Conservation (phyloP, 2,329 filamentous ascomycete genomes). For the Penicillium sp. region DNA sequence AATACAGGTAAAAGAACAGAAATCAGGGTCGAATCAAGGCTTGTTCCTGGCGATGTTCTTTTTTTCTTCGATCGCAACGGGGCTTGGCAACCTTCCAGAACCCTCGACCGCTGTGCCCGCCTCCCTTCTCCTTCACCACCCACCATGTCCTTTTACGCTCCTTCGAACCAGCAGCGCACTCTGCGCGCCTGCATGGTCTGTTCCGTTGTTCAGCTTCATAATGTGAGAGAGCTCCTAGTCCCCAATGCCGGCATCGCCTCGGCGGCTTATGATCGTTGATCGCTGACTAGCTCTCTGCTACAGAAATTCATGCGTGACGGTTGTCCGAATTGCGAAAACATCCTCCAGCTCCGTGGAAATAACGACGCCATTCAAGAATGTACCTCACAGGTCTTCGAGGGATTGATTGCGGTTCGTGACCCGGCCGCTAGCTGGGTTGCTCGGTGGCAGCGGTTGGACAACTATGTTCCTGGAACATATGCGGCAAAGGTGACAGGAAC, state of each 20-base stretch:
- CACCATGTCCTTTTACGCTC: conserved; percentile 61
- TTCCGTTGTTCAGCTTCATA: conserved; percentile 83
- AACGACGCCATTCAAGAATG: conserved; percentile 83
- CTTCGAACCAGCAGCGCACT: conserved; percentile 74
- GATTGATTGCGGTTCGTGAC: conserved; percentile 79
- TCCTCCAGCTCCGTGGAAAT: conserved; percentile 77
- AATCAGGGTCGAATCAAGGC: conserved; percentile 1
- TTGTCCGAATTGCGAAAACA: conserved; percentile 94
- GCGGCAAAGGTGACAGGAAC: conserved; percentile 91
- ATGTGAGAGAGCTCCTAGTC: conserved; percentile 50
- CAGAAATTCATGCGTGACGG: conserved; percentile 83
- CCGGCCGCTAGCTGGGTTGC: conserved; percentile 89
- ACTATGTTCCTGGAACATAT: conserved; percentile 85
- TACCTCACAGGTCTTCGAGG: conserved; percentile 95
- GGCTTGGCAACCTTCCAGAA: conserved; percentile 35
- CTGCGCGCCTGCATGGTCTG: conserved; percentile 98
- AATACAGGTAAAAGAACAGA: conserved; percentile 2
- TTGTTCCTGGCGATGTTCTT: conserved; percentile 13
- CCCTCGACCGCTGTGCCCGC: conserved; percentile 17
- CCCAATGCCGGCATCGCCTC: background rate
- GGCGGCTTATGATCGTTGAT: background rate
- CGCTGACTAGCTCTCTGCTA: conserved; percentile 2
- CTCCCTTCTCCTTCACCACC: conserved; percentile 2
- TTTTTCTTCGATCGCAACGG: conserved; percentile 24
- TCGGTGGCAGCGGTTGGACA: conserved; percentile 90